Evolutionary conservation across 257 asterid species (phyloP).

Genomic region (Verbascum thapsus): DNA sequence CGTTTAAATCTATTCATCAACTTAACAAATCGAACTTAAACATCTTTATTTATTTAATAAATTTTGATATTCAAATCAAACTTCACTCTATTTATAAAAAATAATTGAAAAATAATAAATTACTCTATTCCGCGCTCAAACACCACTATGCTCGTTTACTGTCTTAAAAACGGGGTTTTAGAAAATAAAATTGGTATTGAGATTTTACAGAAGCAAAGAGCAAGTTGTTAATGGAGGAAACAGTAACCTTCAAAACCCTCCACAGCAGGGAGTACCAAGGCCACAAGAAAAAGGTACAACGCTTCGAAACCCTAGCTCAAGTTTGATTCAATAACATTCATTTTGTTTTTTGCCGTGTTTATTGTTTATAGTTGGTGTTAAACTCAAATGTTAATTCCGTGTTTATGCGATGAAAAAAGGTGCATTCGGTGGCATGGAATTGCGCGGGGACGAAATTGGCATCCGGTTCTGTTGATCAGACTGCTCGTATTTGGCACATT

Average conservation of each 20-base stretch:
- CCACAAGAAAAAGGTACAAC: constrained; percentile 89
- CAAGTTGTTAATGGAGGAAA: constrained; percentile 53
- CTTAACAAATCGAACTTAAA: no score
- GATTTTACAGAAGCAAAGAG: no score
- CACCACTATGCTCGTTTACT: no score
- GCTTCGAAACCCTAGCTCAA: constrained; percentile 25
- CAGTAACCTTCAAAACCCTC: constrained; percentile 69
- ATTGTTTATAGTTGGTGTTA: background rate
- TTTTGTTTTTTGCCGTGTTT: background rate
- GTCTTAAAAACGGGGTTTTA: no score
- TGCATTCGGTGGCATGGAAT: constrained; percentile 99
- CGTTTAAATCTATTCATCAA: no score
- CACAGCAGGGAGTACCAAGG: constrained; percentile 92
- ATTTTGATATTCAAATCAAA: no score
- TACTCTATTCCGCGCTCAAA: no score
- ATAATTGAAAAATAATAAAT: no score
- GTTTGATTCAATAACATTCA: background rate
- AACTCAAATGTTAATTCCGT: background rate
- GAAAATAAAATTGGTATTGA: no score
- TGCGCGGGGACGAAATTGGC: constrained; percentile 91
- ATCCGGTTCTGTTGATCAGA: constrained; percentile 98
- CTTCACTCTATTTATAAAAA: no score
- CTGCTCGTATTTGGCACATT: constrained; percentile 93
- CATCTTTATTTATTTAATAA: no score
- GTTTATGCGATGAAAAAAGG: constrained; percentile 42